Conservation (phyloP, 768 basidiomycete genomes). For the Russula vinacea region DNA sequence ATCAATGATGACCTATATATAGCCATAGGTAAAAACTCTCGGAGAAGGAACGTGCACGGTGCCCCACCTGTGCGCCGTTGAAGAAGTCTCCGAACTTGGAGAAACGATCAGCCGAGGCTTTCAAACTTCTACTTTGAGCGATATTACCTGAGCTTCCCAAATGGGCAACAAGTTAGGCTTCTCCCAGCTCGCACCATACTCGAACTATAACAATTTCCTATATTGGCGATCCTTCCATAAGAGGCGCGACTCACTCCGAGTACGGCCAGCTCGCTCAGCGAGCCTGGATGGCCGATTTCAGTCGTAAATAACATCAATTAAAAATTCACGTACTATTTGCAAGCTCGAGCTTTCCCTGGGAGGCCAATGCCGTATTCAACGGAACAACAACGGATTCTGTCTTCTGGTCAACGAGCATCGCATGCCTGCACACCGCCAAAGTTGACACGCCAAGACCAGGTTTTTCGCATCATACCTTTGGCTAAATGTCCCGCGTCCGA, state of each 20-base stretch:
- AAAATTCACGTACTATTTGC: conserved; percentile 66
- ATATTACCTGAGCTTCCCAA: conserved; percentile 83
- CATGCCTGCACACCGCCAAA: conserved; percentile 50
- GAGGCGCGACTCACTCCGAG: conserved; percentile 61
- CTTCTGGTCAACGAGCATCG: conserved; percentile 88
- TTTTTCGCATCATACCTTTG: conserved; percentile 48
- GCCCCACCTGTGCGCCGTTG: conserved; percentile 72
- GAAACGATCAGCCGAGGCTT: conserved; percentile 10
- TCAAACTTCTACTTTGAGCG: conserved; percentile 4
- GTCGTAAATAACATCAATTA: not conserved
- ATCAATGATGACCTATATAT: conserved; percentile 75
- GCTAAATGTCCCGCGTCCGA: conserved; percentile 87
- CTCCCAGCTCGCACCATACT: conserved; percentile 90
- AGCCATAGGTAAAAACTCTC: not conserved
- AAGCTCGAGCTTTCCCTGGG: conserved; percentile 65
- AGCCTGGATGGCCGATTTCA: conserved; percentile 46
- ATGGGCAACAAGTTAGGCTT: conserved; percentile 75
- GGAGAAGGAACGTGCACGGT: not conserved
- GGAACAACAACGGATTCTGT: conserved; percentile 79
- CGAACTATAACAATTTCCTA: conserved; percentile 52
- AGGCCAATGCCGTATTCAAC: conserved; percentile 64
- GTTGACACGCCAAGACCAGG: not conserved
- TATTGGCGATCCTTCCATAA: not conserved
- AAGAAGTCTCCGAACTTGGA: conserved; percentile 86
- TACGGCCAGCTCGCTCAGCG: conserved; percentile 85